These are phyloP conservation scores for Entophlyctis luteolus DNA, from an alignment of 192 early-diverging fungal genomes.

Conservation along the genomic window DNA sequence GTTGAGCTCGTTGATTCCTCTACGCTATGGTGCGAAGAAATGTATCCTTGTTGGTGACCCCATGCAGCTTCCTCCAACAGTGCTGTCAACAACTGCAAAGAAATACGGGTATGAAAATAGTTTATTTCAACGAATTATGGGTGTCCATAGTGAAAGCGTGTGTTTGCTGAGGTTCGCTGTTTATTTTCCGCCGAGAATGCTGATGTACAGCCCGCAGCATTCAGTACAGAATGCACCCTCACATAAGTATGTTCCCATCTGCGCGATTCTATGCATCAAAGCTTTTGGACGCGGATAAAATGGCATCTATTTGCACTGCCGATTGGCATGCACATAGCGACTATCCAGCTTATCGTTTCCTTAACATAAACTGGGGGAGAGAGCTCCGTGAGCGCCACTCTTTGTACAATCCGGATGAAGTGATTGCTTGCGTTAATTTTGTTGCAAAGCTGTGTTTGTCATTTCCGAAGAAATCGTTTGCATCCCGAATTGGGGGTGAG, in stretches of 20 bases:
- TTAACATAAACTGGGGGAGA: conserved; percentile 64
- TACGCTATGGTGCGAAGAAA: conserved; percentile 74
- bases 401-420: conserved; percentile 76
- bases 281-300: conserved; percentile 71
- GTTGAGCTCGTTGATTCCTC: conserved; percentile 79
- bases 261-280: conserved; percentile 72
- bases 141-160: conserved; percentile 56
- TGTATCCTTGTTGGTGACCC: conserved; percentile 92
- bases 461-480: conserved; percentile 57
- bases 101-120: conserved; percentile 77
- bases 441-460: conserved; percentile 60
- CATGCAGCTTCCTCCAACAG: conserved; percentile 89
- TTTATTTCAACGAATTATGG: conserved; percentile 85
- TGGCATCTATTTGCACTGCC: conserved; percentile 58
- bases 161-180: conserved; percentile 62
- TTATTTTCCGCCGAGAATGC: too few relatives aligned
- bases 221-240: conserved; percentile 97
- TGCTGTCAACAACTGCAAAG: conserved; percentile 67
- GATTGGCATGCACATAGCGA: conserved; percentile 65
- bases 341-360: conserved; percentile 76
- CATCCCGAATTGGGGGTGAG: conserved; percentile 56
- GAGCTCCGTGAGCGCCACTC: conserved; percentile 62
- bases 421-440: conserved; percentile 65
- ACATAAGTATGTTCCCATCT: conserved; percentile 79
- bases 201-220: too few relatives aligned